Conservation (phyloP, 2,329 filamentous ascomycete species). For the Cladosporium sp. region DNA sequence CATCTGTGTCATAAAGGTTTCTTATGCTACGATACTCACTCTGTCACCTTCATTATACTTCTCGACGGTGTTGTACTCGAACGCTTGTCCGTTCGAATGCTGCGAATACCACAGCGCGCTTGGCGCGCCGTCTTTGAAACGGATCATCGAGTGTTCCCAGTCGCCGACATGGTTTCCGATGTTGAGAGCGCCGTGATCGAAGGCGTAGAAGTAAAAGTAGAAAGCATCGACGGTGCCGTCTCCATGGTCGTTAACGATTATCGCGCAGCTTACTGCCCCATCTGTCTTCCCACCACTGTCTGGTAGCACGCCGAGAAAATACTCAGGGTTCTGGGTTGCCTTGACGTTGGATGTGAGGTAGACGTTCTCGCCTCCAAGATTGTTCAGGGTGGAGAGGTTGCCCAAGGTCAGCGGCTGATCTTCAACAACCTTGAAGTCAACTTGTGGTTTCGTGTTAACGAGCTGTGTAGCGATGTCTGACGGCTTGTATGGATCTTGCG, state of each 20-base stretch:
- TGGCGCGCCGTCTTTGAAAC: slow-evolving; percentile 55
- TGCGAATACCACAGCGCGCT: slow-evolving; percentile 60
- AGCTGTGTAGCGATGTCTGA: slow-evolving; percentile 42
- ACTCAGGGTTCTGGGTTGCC: slow-evolving; percentile 36
- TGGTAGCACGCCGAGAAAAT: slow-evolving; percentile 51
- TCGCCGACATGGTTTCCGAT: slow-evolving; percentile 55
- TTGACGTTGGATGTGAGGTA: slow-evolving; percentile 39
- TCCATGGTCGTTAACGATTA: slow-evolving; percentile 57
- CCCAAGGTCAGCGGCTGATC: slow-evolving; percentile 36
- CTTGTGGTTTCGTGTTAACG: slow-evolving; percentile 36
- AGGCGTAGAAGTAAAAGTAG: slow-evolving; percentile 61
- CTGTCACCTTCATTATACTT: slow-evolving; percentile 45
- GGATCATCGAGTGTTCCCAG: slow-evolving; percentile 64
- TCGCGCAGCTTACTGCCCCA: slow-evolving; percentile 46
- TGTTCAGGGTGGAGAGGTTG: slow-evolving; percentile 42
- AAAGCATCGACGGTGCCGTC: slow-evolving; percentile 54
- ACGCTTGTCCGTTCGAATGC: slow-evolving; percentile 60
- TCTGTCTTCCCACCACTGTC: slow-evolving; percentile 48
- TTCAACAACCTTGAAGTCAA: slow-evolving; percentile 33
- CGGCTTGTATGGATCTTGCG: slow-evolving; percentile 40
- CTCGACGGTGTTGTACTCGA: slow-evolving; percentile 53
- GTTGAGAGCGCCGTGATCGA: slow-evolving; percentile 48
- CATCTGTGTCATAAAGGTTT: too few species aligned
- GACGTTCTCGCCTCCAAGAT: slow-evolving; percentile 29
- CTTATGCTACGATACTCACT: slow-evolving; percentile 17